These are phyloP conservation scores for Aspergillus kassunensis DNA, from an alignment of 495 filamentous ascomycete genomes.

Conservation along the genomic window DNA sequence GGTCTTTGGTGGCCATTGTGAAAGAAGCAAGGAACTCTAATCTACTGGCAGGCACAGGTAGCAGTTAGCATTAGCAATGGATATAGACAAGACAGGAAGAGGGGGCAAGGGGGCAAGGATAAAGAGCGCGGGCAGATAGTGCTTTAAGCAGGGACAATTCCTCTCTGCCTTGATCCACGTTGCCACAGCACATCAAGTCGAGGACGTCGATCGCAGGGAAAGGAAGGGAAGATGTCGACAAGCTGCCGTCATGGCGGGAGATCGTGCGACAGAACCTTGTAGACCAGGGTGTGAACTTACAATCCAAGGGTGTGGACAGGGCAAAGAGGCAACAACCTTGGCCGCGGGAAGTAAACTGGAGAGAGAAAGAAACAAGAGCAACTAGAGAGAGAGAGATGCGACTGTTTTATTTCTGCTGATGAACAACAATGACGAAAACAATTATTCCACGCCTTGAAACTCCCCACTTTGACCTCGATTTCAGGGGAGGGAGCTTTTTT, in stretches of 20 bases:
- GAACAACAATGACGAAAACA: slow-evolving; percentile 2
- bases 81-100: not conserved
- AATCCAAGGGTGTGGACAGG: slow-evolving; percentile 8
- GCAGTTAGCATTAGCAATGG: not conserved
- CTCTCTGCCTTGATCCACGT: slow-evolving; percentile 10
- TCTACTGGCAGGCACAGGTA: not conserved
- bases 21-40: too few species aligned
- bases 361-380: not conserved
- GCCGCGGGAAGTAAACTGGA: too few species aligned
- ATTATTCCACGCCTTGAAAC: too few species aligned
- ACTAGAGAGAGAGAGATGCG: not conserved
- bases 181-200: slow-evolving; percentile 23
- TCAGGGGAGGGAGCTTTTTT: not conserved
- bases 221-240: slow-evolving; percentile 28
- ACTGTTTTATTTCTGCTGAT: slow-evolving; percentile 4
- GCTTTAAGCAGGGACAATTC: not conserved
- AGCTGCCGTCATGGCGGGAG: slow-evolving; percentile 28
- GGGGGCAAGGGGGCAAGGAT: not conserved
- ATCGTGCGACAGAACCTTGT: not conserved
- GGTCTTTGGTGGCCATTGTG: slow-evolving; percentile 67
- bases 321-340: not conserved
- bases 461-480: not conserved
- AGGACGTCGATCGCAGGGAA: slow-evolving; percentile 25
- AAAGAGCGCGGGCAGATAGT: too few species aligned
- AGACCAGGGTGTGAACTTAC: not conserved